Evolutionary conservation across 768 basidiomycete genomes (phyloP).

Genomic region (Epithele typhae): DNA sequence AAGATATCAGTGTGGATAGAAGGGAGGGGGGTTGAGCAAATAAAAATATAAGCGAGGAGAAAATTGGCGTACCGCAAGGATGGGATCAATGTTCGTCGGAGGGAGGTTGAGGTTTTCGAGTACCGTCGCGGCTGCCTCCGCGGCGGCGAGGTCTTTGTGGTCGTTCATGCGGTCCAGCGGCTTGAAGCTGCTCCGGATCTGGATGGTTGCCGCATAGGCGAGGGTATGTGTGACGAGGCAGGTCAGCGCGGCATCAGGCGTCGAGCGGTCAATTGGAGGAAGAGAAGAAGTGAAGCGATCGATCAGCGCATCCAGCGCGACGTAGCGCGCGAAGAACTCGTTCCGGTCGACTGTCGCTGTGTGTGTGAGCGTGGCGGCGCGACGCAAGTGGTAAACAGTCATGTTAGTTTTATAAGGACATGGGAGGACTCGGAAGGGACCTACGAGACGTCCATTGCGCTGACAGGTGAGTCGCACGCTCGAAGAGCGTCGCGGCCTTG

Average conservation of each 20-base stretch:
- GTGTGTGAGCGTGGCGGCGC: no score
- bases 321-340: slow-evolving; percentile 13
- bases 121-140: slow-evolving; percentile 5
- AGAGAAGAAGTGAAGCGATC: slow-evolving; percentile 20
- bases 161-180: slow-evolving; percentile 28
- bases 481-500: slow-evolving; percentile 57
- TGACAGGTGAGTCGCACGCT: slow-evolving; percentile 52
- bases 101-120: slow-evolving; percentile 8
- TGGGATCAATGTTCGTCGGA: slow-evolving; percentile 11
- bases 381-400: not conserved
- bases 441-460: slow-evolving; percentile 31
- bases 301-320: slow-evolving; percentile 17
- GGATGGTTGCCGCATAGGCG: slow-evolving; percentile 45
- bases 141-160: slow-evolving; percentile 18
- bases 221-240: slow-evolving; percentile 43
- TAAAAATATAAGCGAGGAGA: not conserved
- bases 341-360: slow-evolving; percentile 7
- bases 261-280: slow-evolving; percentile 13
- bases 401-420: not conserved
- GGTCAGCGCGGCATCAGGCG: slow-evolving; percentile 6
- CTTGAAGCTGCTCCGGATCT: slow-evolving; percentile 46
- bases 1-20: no score
- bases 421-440: not conserved
- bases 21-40: not conserved
- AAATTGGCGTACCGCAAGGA: slow-evolving; percentile 14